Percentiles rank a stretch among this genome's conserved stretches.
These are phyloP conservation scores for Penicillium olsonii DNA, from an alignment of 2,329 filamentous ascomycete genomes.

Conservation along the genomic window DNA sequence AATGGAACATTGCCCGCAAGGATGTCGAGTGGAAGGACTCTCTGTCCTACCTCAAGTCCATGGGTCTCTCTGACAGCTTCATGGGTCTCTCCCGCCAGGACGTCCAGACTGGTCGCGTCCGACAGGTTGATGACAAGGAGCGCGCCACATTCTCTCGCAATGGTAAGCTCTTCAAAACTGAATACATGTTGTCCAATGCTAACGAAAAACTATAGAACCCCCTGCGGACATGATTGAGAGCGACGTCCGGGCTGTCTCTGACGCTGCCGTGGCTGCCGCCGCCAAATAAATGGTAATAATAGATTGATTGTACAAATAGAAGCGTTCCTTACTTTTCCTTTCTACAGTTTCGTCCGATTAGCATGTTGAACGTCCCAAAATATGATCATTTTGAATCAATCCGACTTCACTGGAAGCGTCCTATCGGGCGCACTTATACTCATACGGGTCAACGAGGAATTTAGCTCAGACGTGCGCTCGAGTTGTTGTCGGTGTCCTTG, in stretches of 20 bases:
- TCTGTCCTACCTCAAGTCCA: conserved; percentile 59
- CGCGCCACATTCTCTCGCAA: conserved; percentile 43
- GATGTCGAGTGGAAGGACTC: conserved; percentile 79
- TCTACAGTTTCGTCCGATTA: background rate
- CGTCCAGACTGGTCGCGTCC: conserved; percentile 58
- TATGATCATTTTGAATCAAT: background rate
- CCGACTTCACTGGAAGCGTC: background rate
- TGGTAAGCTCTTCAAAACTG: conserved; percentile 35
- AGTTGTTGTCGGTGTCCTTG: background rate
- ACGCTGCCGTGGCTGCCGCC: conserved; percentile 47
- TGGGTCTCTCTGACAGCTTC: conserved; percentile 63
- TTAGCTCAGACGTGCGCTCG: background rate
- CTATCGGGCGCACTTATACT: background rate
- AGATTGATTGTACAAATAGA: conserved; percentile 32
- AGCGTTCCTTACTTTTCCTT: conserved; percentile 13
- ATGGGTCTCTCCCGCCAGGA: conserved; percentile 58
- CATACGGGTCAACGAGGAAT: background rate
- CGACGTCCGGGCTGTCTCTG: conserved; percentile 41
- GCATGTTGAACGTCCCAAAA: background rate
- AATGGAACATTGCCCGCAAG: conserved; percentile 73
- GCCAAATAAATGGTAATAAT: conserved; percentile 47
- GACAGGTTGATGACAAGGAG: conserved; percentile 45
- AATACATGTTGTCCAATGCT: background rate
- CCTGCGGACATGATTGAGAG: conserved; percentile 55
- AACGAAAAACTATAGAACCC: conserved; percentile 16